Percentiles rank a stretch among this genome's conserved stretches.
Evolutionary conservation across 306 rosid genomes (phyloP).

Genomic region (Trichosanthes truncata): DNA sequence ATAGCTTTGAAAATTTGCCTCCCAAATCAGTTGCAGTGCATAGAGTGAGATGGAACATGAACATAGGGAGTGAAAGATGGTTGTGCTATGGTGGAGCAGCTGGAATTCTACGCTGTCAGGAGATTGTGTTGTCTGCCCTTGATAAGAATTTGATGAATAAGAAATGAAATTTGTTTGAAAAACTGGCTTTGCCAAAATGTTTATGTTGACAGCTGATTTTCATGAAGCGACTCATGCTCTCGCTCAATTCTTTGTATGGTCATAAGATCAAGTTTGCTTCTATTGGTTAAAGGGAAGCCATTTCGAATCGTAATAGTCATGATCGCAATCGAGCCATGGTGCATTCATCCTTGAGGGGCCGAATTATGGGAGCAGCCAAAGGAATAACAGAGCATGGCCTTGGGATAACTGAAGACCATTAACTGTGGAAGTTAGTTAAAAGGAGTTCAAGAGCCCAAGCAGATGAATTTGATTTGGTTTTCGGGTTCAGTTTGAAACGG

Average conservation of each 20-base stretch:
- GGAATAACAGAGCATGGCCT: background rate
- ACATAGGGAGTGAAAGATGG: constrained; percentile 90
- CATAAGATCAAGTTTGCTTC: background rate
- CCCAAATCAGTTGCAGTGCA: constrained; percentile 58
- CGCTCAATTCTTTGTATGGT: background rate
- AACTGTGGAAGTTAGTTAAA: background rate
- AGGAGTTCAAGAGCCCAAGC: background rate
- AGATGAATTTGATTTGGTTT: background rate
- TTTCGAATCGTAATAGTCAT: background rate
- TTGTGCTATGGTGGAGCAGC: constrained; percentile 80
- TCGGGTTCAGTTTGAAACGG: background rate
- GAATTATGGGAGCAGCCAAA: background rate
- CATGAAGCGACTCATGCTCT: background rate
- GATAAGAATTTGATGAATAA: constrained; percentile 50
- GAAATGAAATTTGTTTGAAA: constrained; percentile 18
- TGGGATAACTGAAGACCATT: background rate
- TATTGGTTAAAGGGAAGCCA: background rate
- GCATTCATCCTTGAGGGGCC: background rate
- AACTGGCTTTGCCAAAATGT: background rate
- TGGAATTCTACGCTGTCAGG: constrained; percentile 77
- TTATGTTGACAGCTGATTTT: background rate
- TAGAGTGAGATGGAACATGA: constrained; percentile 88
- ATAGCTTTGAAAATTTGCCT: constrained; percentile 43
- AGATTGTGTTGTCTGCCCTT: constrained; percentile 37
- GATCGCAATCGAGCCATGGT: background rate